Percentiles rank a stretch among this genome's conserved stretches.
phyloP scores from a whole-genome alignment of 1,284 basidiomycete species.

The Gymnopus androsaceus region DNA sequence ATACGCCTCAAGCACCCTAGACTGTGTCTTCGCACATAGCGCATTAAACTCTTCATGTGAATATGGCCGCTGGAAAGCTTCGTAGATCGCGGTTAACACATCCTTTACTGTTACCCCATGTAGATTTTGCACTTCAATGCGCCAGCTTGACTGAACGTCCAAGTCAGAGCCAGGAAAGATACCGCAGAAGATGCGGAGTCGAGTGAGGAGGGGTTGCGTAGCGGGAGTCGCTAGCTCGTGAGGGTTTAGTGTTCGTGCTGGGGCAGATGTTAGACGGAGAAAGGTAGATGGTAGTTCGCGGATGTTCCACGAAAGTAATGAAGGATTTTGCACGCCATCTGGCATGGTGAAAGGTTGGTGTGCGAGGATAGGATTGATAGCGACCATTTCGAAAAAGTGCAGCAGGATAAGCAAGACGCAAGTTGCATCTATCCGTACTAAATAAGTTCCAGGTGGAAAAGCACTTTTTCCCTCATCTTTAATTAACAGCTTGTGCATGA shows the following conservation, averaged over 20 bases:
- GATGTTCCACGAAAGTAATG: slow-evolving; percentile 48
- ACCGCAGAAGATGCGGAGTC: slow-evolving; percentile 45
- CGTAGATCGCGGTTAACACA: slow-evolving; percentile 45
- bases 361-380: slow-evolving; percentile 20
- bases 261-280: slow-evolving; percentile 29
- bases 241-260: slow-evolving; percentile 28
- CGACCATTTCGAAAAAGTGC: background rate
- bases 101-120: slow-evolving; percentile 50
- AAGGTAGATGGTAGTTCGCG: slow-evolving; percentile 36
- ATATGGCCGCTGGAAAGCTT: slow-evolving; percentile 38
- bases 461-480: too few relatives aligned
- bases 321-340: slow-evolving; percentile 12
- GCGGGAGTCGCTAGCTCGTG: slow-evolving; percentile 41
- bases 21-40: slow-evolving; percentile 41
- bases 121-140: slow-evolving; percentile 37
- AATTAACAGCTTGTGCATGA: too few relatives aligned
- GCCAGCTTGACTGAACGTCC: too few relatives aligned
- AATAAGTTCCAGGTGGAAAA: too few relatives aligned
- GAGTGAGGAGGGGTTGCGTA: slow-evolving; percentile 40
- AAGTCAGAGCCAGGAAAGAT: slow-evolving; percentile 41
- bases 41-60: slow-evolving; percentile 41
- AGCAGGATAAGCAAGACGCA: too few relatives aligned
- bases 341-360: slow-evolving; percentile 16
- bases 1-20: slow-evolving; percentile 41
- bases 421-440: too few relatives aligned